Evolutionary conservation across 2,329 filamentous ascomycete species (phyloP).

Genomic region (Cordyceps tenuipes): DNA sequence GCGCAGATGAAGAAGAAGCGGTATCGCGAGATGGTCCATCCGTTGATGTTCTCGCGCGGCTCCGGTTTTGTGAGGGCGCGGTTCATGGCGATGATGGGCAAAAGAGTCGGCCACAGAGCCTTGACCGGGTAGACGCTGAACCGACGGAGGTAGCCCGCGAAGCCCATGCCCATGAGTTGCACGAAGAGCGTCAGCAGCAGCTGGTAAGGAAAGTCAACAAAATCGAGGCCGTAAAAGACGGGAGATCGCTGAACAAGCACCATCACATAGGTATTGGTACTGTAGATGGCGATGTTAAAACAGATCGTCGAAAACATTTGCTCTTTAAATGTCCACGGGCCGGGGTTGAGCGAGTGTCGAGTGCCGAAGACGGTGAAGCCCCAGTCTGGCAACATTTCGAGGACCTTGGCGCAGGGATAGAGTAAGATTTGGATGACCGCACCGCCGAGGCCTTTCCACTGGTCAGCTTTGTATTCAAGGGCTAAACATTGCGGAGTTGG

Average conservation of each 20-base stretch:
- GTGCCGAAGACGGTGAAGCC: constrained; percentile 33
- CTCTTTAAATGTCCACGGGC: constrained; percentile 49
- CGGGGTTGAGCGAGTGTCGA: constrained; percentile 41
- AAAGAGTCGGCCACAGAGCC: constrained; percentile 43
- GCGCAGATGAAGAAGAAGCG: constrained; percentile 37
- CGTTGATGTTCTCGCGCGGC: constrained; percentile 23
- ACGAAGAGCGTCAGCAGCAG: constrained; percentile 38
- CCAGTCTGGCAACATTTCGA: constrained; percentile 38
- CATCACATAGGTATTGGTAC: constrained; percentile 39
- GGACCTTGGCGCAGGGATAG: constrained; percentile 36
- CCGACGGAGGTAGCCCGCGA: constrained; percentile 40
- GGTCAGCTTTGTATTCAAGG: background rate
- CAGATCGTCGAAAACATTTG: constrained; percentile 52
- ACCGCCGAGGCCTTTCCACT: constrained; percentile 20
- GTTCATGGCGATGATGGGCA: constrained; percentile 41
- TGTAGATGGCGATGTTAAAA: constrained; percentile 42
- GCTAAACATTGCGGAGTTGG: background rate
- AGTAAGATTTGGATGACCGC: constrained; percentile 38
- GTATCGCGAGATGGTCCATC: constrained; percentile 34
- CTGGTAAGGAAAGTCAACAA: constrained; percentile 36
- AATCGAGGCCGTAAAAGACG: constrained; percentile 34
- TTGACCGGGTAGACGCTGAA: constrained; percentile 45
- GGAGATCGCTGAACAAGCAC: constrained; percentile 38
- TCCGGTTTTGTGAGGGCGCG: constrained; percentile 33
- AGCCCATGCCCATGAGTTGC: constrained; percentile 47